Evolutionary conservation across 129 eudicot genomes (phyloP).

Genomic region (Gnaphalium uliginosum): DNA sequence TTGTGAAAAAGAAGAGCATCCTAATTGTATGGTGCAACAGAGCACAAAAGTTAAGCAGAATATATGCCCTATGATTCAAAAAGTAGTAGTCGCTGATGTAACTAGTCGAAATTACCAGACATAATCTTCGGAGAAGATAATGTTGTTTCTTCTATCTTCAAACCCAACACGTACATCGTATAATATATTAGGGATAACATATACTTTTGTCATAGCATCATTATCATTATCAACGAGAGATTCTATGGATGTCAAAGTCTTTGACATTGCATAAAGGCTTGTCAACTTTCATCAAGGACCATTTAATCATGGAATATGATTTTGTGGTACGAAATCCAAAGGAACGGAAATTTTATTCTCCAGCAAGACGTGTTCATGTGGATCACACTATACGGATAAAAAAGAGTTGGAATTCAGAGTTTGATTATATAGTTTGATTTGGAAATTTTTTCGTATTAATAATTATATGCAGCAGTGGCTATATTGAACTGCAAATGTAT

Average conservation of each 20-base stretch:
- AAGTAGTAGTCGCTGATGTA: neutral
- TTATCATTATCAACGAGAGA: neutral
- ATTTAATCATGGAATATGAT: conserved; percentile 21
- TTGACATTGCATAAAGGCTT: conserved; percentile 26
- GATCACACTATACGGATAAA: neutral
- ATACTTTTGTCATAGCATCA: neutral
- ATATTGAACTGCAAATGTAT: neutral
- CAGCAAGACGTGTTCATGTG: conserved; percentile 3
- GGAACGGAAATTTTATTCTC: conserved; percentile 20
- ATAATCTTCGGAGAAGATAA: conserved; percentile 6
- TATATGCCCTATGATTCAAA: conserved; percentile 11
- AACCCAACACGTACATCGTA: conserved; percentile 4
- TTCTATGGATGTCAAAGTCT: conserved; percentile 19
- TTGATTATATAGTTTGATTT: no score
- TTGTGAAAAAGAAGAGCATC: neutral
- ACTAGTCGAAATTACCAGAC: neutral
- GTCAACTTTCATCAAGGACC: conserved; percentile 1
- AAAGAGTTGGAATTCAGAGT: no score
- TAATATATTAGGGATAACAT: neutral
- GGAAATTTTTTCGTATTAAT: no score
- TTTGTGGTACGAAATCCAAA: conserved; percentile 19
- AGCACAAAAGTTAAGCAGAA: conserved; percentile 8
- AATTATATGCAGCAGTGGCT: no score
- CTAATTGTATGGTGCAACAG: neutral
- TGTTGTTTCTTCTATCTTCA: conserved; percentile 3